Conservation (phyloP, 805 yeast genomes). For the Wickerhamomyces ciferrii region DNA sequence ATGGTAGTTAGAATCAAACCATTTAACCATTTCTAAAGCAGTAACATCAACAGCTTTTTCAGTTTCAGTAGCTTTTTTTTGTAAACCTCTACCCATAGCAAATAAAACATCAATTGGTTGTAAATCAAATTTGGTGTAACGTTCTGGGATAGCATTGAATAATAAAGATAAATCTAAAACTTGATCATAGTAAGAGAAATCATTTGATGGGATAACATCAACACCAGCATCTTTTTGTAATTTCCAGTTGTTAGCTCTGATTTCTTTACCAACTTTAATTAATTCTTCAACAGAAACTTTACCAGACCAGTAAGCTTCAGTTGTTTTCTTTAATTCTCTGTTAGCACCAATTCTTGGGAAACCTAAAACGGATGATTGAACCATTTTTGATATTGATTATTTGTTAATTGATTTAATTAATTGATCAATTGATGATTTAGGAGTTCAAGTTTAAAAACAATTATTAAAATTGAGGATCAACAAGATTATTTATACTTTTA, state of each 20-base stretch:
- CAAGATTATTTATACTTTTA: background rate
- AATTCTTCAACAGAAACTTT: slow-evolving; percentile 85
- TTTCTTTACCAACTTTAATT: slow-evolving; percentile 87
- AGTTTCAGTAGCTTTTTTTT: slow-evolving; percentile 88
- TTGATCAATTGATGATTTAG: background rate
- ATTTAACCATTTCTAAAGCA: slow-evolving; percentile 98
- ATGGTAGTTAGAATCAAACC: slow-evolving; percentile 99
- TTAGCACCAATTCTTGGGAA: slow-evolving; percentile 99
- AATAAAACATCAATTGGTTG: slow-evolving; percentile 87
- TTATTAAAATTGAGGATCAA: background rate
- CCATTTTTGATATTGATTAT: slow-evolving; percentile 47
- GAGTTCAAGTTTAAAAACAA: background rate
- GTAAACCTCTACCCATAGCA: slow-evolving; percentile 99
- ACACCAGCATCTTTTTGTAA: slow-evolving; percentile 96
- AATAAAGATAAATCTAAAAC: slow-evolving; percentile 87
- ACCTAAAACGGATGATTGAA: slow-evolving; percentile 95
- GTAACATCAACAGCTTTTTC: slow-evolving; percentile 93
- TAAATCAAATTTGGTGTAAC: slow-evolving; percentile 89
- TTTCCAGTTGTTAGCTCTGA: slow-evolving; percentile 97
- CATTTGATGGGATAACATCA: slow-evolving; percentile 94
- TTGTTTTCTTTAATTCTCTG: slow-evolving; percentile 98
- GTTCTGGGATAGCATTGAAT: slow-evolving; percentile 94
- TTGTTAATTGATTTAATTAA: background rate
- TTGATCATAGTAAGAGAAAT: slow-evolving; percentile 97
- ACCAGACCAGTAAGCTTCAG: slow-evolving; percentile 99